Percentiles rank a stretch among this genome's conserved stretches.
phyloP scores from a whole-genome alignment of 257 asterid species.

The Buddleja alternifolia region DNA sequence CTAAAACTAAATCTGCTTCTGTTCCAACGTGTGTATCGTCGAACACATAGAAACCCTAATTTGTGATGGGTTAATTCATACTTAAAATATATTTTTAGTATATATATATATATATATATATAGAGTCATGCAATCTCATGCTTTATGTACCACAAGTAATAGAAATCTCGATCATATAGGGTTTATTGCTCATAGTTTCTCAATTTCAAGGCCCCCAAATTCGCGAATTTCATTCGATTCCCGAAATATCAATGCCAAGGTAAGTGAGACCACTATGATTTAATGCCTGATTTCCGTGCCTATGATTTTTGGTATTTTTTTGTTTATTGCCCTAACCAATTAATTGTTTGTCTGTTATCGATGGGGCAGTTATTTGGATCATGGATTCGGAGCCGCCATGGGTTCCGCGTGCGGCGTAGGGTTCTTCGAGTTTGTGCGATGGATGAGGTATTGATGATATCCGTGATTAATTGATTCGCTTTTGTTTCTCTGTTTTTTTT shows the following conservation, averaged over 20 bases:
- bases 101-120: too few relatives aligned
- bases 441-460: slow-evolving; percentile 59
- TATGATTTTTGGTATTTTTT: slow-evolving; percentile 21
- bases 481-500: background rate
- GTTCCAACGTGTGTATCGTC: background rate
- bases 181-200: slow-evolving; percentile 28
- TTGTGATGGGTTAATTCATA: slow-evolving; percentile 12
- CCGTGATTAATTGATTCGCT: background rate
- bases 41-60: background rate
- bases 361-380: slow-evolving; percentile 43
- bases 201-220: slow-evolving; percentile 32
- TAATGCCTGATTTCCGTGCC: slow-evolving; percentile 14
- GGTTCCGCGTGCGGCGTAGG: slow-evolving; percentile 39
- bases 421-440: slow-evolving; percentile 46
- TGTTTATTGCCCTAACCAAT: background rate
- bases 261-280: slow-evolving; percentile 30
- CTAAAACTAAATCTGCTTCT: background rate
- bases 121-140: slow-evolving; percentile 56
- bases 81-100: slow-evolving; percentile 13
- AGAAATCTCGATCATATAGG: slow-evolving; percentile 34
- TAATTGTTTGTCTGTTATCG: slow-evolving; percentile 17
- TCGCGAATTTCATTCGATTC: slow-evolving; percentile 38
- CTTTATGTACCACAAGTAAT: slow-evolving; percentile 28
- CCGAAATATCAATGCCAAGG: slow-evolving; percentile 39
- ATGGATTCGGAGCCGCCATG: slow-evolving; percentile 40